Evolutionary conservation across 2,329 filamentous ascomycete genomes (phyloP), one percentile per base, ranked within the genome.

Genomic region (Fusarium drepaniforme): DNA sequence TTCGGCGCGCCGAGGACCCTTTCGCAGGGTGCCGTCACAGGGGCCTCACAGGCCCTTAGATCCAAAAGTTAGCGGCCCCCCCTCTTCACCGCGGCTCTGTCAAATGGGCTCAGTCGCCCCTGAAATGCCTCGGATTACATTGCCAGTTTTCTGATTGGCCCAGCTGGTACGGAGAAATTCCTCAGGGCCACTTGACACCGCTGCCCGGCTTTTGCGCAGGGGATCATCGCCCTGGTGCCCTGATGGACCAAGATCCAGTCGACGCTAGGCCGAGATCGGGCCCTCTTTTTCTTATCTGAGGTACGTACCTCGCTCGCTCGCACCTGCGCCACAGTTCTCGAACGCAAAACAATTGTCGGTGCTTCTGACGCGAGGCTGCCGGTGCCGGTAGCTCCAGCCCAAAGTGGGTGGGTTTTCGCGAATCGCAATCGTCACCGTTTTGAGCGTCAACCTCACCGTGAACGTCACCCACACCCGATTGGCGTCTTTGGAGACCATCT

Each of bases 121-220:
- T 79, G 76, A 79, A 58, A 70, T 69, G 66, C 59, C 57, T 73
- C 63, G 68, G 78, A 81, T 81, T 81, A 80, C 78, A 81, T 81
- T 80, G 60, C 13, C 68, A 23, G 5, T 2, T 1, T 42, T 30
- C 11, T 70, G 25, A 80, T 81, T 80, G 79, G 79, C 25, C 58
- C 63, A 70, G 46, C 58, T 46, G 28, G 56, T 28, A 73, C 70
- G 71, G 74, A 79, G 70, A 77, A 77, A 76, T 78, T 77, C 64
- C 30, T 65, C 67, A 58, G 57, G 57, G 37, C 70, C 66, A 66
- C 75, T 77, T 76, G 69, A 70, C 72, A 58, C 71, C 65, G 53
- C 64, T 72, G 68, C 61, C 77, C 64, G 73, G 68, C 70, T 75
- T 70, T 71, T 60, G 42, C 60, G 72, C 75, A 78, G 71, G 75